Percentiles rank a stretch among this genome's conserved stretches.
Conservation (phyloP, 2,329 filamentous ascomycete genomes). For the Ascochyta rabiei region DNA sequence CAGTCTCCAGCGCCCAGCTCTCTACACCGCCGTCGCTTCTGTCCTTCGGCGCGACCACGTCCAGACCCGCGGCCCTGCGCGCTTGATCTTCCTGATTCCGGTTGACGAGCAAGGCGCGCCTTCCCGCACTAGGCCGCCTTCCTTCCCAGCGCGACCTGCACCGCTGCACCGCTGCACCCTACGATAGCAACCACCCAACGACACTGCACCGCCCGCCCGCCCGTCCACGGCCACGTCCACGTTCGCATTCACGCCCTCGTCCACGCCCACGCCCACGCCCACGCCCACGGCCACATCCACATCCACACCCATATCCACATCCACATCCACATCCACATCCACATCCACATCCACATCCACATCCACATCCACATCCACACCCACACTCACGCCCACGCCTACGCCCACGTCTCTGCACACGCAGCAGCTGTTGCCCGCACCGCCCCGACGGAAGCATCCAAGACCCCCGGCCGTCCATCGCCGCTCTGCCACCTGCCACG, state of each 20-base stretch:
- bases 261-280: not conserved
- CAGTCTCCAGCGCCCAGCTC: not conserved
- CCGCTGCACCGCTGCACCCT: conserved; percentile 10
- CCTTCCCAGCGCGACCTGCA: conserved; percentile 16
- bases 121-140: conserved; percentile 13
- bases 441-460: conserved; percentile 31
- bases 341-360: conserved; percentile 24
- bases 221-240: not conserved
- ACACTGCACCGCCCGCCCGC: not conserved
- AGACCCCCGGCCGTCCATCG: conserved; percentile 22
- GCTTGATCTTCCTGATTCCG: not conserved
- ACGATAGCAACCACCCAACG: not conserved
- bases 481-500: conserved; percentile 33
- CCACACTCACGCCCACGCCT: not conserved
- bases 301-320: conserved; percentile 15
- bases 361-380: conserved; percentile 25
- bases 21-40: not conserved
- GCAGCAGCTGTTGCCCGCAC: conserved; percentile 8
- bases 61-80: not conserved
- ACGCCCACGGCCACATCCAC: conserved; percentile 23
- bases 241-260: not conserved
- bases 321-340: no score
- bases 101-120: conserved; percentile 16
- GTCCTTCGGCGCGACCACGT: not conserved
- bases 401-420: not conserved